Conservation (phyloP, 495 filamentous ascomycete genomes). For the Talaromyces nanjingensis region DNA sequence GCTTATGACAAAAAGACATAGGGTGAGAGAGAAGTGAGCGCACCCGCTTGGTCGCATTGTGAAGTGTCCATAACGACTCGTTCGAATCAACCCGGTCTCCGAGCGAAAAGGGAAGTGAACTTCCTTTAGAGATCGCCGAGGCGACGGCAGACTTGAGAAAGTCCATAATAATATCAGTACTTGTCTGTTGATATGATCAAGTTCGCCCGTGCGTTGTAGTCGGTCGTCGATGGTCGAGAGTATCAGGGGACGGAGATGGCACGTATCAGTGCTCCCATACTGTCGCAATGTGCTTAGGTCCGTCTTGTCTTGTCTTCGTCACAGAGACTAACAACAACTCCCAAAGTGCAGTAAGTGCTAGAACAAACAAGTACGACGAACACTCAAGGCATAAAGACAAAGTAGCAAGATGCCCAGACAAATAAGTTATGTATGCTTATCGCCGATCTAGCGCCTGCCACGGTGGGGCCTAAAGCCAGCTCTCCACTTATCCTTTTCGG, state of each 20-base stretch:
- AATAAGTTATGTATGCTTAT: background rate
- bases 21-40: background rate
- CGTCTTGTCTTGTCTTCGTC: background rate
- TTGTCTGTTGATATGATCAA: background rate
- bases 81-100: constrained; percentile 85
- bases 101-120: constrained; percentile 83
- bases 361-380: background rate
- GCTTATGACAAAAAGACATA: background rate
- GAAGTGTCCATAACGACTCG: constrained; percentile 83
- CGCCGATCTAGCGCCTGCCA: background rate
- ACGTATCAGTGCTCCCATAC: background rate
- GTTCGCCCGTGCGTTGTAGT: background rate
- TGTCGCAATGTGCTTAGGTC: background rate
- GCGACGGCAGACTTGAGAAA: constrained; percentile 96
- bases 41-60: constrained; percentile 89
- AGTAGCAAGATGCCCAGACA: background rate
- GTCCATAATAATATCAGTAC: constrained; percentile 57
- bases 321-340: background rate
- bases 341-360: too few relatives aligned
- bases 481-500: background rate
- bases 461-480: background rate
- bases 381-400: background rate
- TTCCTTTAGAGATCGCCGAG: constrained; percentile 91
- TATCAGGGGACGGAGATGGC: background rate
- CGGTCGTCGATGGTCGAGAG: background rate